Base-by-base conservation (phyloP, 2,329 filamentous ascomycete species). In the Ascocoryne sarcoides region DNA sequence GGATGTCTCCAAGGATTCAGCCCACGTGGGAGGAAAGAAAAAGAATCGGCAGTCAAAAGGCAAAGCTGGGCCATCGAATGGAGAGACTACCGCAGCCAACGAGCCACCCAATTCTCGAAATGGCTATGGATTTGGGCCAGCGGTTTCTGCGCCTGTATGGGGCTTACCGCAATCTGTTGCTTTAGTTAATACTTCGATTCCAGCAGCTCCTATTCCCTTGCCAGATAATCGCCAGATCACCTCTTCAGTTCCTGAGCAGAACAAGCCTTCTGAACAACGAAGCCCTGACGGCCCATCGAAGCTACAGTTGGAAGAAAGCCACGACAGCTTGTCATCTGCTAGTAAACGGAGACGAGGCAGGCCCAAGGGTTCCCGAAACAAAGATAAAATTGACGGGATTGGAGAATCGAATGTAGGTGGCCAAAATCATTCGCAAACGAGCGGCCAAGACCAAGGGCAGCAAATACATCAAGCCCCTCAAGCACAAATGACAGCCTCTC, bases 341-440 rank as follows among this genome's bases (percentile, higher is more conserved):
- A 54, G 19, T 49, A 62, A 53, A 40, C 51, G 43, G 54, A 57
- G 55, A 37, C 43, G 60, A 32, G 58, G 71, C 4, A 63, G 71
- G 21, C 71, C 71, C 0, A 73, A 72, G 43, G 71, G 71, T 0
- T 73, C 70, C 1, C 71, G 68, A 43, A 74, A 73, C 44, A 63
- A 67, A 3, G 48, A 47, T 20, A 56, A 51, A 29, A 43, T 23
- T n/a, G 48, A 54, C 40, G 48, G 42, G 10, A 40, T 44, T 18
- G 41, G 42, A 26, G 43, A 30, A 19, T 43, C 40, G 4, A 44
- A 43, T 29, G 42, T 42, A 12, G 47, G 40, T 23, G 43, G 44
- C 9, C 47, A 48, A 20, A 40, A 45, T 17, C 30, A 32, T 8
- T 15, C 4, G 10, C 32, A 17, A 35, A 5, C 15, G 8, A 10